These are phyloP conservation scores for Gymnopus androsaceus DNA, from an alignment of 1,284 basidiomycete genomes.

Conservation along the genomic window DNA sequence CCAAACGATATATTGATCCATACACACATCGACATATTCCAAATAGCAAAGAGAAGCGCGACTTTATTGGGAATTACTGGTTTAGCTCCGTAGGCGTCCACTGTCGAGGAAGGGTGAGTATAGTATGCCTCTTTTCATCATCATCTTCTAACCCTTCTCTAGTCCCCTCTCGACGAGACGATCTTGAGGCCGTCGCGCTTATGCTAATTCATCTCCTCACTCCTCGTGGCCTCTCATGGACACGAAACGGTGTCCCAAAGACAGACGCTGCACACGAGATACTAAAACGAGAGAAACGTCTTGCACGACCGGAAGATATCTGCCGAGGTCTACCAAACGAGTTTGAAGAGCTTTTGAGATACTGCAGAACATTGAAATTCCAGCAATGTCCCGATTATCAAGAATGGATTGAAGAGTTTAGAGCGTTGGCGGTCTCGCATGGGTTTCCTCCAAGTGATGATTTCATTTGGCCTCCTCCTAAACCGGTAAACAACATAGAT, in stretches of 20 bases:
- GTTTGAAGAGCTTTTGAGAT: slow-evolving; percentile 74
- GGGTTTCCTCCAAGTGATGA: slow-evolving; percentile 59
- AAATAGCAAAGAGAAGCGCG: slow-evolving; percentile 62
- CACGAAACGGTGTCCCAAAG: slow-evolving; percentile 72
- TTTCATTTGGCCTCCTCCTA: slow-evolving; percentile 72
- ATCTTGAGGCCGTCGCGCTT: slow-evolving; percentile 71
- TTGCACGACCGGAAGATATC: slow-evolving; percentile 62
- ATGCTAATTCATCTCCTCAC: slow-evolving; percentile 79
- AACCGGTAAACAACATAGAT: slow-evolving; percentile 27
- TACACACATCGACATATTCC: slow-evolving; percentile 64
- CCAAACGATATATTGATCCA: slow-evolving; percentile 71
- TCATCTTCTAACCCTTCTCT: slow-evolving; percentile 11
- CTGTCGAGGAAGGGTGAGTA: slow-evolving; percentile 65
- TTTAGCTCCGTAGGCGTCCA: slow-evolving; percentile 72
- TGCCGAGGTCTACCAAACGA: slow-evolving; percentile 66
- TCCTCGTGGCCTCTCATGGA: slow-evolving; percentile 74
- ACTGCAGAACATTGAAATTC: slow-evolving; percentile 68
- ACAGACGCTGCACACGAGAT: slow-evolving; percentile 60
- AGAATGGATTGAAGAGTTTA: slow-evolving; percentile 61
- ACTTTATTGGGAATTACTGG: slow-evolving; percentile 83
- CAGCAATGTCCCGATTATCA: slow-evolving; percentile 66
- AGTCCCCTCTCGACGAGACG: slow-evolving; percentile 76
- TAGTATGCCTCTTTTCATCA: not conserved
- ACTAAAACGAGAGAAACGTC: slow-evolving; percentile 61
- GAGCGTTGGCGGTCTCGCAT: slow-evolving; percentile 54